Evolutionary conservation across 2,329 filamentous ascomycete species (phyloP), one percentile per base, ranked within the genome.

Genomic region (Diaporthe citrichinensis): DNA sequence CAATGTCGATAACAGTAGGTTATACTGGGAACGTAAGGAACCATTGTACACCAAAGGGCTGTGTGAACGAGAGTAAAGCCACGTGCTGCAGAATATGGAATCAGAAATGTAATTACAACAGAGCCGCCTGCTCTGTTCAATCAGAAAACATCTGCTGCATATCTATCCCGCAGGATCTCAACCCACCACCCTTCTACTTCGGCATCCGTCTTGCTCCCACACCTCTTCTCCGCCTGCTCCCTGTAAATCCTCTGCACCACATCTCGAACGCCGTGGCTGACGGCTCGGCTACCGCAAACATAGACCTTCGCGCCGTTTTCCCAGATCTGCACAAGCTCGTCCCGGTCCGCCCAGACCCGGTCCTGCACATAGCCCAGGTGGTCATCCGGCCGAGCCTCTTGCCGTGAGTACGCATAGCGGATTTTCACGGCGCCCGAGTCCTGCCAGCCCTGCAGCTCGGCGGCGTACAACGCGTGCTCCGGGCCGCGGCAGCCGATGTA

Each of bases 401-500:
- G 28, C 57, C 72, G 72, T 6, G 74, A 77, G 59, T 75, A 74
- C 17, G 75, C 75, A 23, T 69, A 34, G 10, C 74, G 62, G 10
- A 77, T 62, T 15, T 72, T 73, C 51, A 78, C 71, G 15, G 75
- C 77, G 28, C 78, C 78, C n/a, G 74, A 57, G 2, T n/a, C n/a
- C 62, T 80, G 78, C 78, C 77, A 79, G 34, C 74, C 46, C n/a
- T 76, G 76, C n/a, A 82, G 62, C 61, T 82, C 79, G 3, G 79
- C 79, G 34, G 73, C 75, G 76, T 81, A 82, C 8, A 82, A 71
- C 23, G 77, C 86, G 62, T 86, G 84, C 0, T 83, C 77, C 0
- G 79, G 80, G 1, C 79, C 79, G 3, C 85, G 81, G 76, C 84
- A 86, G 25, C 86, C 86, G 72, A 84, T 86, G 79, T 87, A 86